These are phyloP conservation scores for Taiwanofungus camphoratus DNA, from an alignment of 1,284 basidiomycete genomes.

Conservation along the genomic window DNA sequence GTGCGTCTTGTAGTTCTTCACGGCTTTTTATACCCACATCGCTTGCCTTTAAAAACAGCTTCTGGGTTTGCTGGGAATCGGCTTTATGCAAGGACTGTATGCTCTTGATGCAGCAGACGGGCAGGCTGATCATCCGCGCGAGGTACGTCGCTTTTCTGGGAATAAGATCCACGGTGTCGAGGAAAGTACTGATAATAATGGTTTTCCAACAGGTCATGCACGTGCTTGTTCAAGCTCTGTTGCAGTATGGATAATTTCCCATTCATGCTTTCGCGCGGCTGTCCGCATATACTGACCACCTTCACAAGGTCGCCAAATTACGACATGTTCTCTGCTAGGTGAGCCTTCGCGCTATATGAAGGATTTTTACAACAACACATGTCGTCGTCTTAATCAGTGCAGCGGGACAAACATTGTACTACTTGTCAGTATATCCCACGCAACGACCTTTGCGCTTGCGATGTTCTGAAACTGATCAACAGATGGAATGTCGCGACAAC, in stretches of 20 bases:
- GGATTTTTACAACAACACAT: background rate
- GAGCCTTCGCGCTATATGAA: constrained; percentile 5
- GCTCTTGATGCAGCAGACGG: constrained; percentile 92
- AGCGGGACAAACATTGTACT: constrained; percentile 75
- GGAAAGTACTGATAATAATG: no score
- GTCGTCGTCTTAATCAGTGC: constrained; percentile 36
- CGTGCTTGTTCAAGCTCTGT: constrained; percentile 72
- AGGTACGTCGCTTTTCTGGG: constrained; percentile 29
- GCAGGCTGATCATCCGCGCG: constrained; percentile 46
- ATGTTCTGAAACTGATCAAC: constrained; percentile 5
- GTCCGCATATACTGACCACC: no score
- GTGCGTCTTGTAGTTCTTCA: constrained; percentile 32
- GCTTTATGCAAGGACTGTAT: constrained; percentile 83
- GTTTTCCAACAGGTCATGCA: constrained; percentile 53
- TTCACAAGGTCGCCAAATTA: constrained; percentile 74
- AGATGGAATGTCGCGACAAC: constrained; percentile 85
- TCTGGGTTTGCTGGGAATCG: constrained; percentile 75
- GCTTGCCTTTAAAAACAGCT: constrained; percentile 37
- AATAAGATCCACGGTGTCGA: background rate
- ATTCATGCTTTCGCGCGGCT: no score
- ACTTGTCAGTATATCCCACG: constrained; percentile 52
- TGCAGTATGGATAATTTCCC: constrained; percentile 54
- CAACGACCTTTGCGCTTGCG: background rate
- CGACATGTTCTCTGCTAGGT: constrained; percentile 55
- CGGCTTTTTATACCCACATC: background rate